These are phyloP conservation scores for Ustilago lituana DNA, from an alignment of 1,284 basidiomycete species.

Conservation along the genomic window DNA sequence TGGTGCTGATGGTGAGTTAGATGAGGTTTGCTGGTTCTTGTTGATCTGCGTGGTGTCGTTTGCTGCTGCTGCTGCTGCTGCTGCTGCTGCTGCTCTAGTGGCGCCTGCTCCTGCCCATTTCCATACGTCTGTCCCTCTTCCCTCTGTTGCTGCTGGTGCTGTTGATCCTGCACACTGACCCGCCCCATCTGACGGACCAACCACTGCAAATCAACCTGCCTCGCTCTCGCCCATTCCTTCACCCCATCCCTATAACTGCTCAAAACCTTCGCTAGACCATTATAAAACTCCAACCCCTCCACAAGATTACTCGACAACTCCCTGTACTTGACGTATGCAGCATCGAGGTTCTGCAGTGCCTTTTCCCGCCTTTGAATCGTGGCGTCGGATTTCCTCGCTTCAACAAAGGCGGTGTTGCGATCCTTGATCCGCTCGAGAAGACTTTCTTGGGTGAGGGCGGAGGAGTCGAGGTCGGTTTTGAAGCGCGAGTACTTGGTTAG, in stretches of 20 bases:
- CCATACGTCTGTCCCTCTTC: too few relatives aligned
- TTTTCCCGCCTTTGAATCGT: constrained; percentile 83
- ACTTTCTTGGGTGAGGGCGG: constrained; percentile 74
- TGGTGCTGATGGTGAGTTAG: not conserved
- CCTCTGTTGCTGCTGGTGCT: constrained; percentile 3
- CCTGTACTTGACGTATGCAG: constrained; percentile 86
- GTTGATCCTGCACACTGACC: constrained; percentile 18
- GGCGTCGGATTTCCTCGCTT: constrained; percentile 81
- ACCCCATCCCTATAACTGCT: constrained; percentile 43
- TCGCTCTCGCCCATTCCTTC: constrained; percentile 48
- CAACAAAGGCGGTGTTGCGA: constrained; percentile 79
- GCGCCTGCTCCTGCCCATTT: too few relatives aligned
- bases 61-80: not conserved
- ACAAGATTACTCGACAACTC: constrained; percentile 86
- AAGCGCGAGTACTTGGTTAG: constrained; percentile 83
- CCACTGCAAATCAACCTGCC: constrained; percentile 46
- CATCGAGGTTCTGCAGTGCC: constrained; percentile 84
- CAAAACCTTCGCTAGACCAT: constrained; percentile 50
- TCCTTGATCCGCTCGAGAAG: constrained; percentile 78
- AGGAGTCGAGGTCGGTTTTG: constrained; percentile 74
- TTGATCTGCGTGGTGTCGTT: constrained; percentile 8
- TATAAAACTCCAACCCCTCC: constrained; percentile 77
- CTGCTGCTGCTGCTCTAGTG: too few relatives aligned
- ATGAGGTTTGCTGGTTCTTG: constrained; percentile 8
- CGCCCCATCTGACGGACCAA: constrained; percentile 25